These are phyloP conservation scores for Coemansia sp. DNA, from an alignment of 192 early-diverging fungal genomes.

Conservation along the genomic window DNA sequence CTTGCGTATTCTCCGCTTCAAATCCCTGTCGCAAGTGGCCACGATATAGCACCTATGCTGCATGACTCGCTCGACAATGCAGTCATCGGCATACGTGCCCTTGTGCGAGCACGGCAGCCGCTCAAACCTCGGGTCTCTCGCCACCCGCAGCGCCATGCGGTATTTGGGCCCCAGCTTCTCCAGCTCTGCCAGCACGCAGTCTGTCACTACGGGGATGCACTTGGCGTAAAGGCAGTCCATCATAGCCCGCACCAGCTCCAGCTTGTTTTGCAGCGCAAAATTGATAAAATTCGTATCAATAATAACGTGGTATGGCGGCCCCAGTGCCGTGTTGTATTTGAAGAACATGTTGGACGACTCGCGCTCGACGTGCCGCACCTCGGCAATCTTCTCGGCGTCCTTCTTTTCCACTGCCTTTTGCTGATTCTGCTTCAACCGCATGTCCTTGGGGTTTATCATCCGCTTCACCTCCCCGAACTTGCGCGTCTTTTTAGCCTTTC, in stretches of 20 bases:
- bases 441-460: conserved; percentile 89
- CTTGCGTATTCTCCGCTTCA: conserved; percentile 94
- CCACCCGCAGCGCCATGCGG: conserved; percentile 89
- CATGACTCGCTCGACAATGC: conserved; percentile 89
- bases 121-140: conserved; percentile 97
- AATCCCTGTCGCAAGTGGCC: conserved; percentile 96
- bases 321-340: conserved; percentile 93
- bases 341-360: conserved; percentile 77
- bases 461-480: conserved; percentile 96
- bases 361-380: conserved; percentile 39
- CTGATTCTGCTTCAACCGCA: conserved; percentile 75
- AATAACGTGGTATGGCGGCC: conserved; percentile 95
- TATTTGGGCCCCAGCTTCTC: conserved; percentile 98
- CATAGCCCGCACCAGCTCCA: conserved; percentile 95
- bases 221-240: conserved; percentile 99
- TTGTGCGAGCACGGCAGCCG: conserved; percentile 95
- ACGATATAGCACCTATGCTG: conserved; percentile 98
- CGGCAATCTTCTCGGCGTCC: background rate
- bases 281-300: conserved; percentile 99
- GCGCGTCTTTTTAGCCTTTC: conserved; percentile 90
- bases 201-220: conserved; percentile 96
- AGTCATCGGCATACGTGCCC: conserved; percentile 99
- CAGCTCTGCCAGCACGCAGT: conserved; percentile 98
- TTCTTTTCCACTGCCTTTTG: conserved; percentile 30
- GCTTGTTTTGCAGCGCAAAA: conserved; percentile 98